These are phyloP conservation scores for Didymella arachidicola DNA, from an alignment of 2,329 filamentous ascomycete species.

Conservation along the genomic window DNA sequence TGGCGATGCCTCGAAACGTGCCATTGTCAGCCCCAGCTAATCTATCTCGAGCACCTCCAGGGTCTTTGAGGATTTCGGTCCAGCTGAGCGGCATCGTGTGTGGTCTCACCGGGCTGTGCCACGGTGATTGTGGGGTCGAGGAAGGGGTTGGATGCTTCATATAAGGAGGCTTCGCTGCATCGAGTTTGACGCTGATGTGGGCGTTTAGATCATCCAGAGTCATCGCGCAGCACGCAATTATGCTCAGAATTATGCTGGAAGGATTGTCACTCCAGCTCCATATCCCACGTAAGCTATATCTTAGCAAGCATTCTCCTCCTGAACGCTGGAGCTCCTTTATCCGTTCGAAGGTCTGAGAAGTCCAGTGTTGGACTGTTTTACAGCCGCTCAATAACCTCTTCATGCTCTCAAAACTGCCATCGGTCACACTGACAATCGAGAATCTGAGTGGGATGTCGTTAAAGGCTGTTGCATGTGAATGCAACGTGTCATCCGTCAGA, in stretches of 20 bases:
- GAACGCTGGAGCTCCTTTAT: background rate
- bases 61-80: slow-evolving; percentile 16
- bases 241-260: slow-evolving; percentile 14
- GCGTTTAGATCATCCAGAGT: slow-evolving; percentile 14
- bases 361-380: background rate
- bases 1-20: slow-evolving; percentile 21
- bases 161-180: slow-evolving; percentile 19
- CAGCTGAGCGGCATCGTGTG: slow-evolving; percentile 17
- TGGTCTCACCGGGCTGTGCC: slow-evolving; percentile 14
- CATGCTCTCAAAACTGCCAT: background rate
- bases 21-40: slow-evolving; percentile 20
- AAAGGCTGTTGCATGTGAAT: background rate
- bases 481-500: slow-evolving; percentile 7
- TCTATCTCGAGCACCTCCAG: slow-evolving; percentile 24
- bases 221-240: slow-evolving; percentile 9
- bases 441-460: background rate
- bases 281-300: slow-evolving; percentile 8
- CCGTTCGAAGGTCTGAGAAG: background rate
- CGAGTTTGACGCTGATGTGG: slow-evolving; percentile 17
- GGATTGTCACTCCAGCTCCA: background rate
- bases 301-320: slow-evolving; percentile 1
- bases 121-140: slow-evolving; percentile 18
- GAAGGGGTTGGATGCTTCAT: slow-evolving; percentile 12
- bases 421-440: background rate
- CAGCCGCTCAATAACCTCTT: background rate